phyloP scores from a whole-genome alignment of 1,284 basidiomycete genomes.

The Golubevia sp. region DNA sequence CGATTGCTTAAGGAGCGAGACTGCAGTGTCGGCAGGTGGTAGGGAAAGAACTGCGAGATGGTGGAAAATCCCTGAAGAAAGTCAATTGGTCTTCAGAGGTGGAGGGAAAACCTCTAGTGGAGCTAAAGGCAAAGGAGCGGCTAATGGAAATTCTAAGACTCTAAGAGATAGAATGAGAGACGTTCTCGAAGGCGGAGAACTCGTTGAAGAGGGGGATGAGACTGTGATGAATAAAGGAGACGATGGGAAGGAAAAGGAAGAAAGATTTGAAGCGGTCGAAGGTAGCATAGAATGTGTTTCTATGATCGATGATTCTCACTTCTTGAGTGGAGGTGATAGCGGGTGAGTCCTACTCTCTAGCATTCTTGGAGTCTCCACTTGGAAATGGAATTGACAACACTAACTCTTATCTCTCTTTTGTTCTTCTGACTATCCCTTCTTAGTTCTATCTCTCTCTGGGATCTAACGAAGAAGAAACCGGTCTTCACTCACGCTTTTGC shows the following conservation, averaged over 20 bases:
- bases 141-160: slow-evolving; percentile 39
- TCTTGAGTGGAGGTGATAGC: slow-evolving; percentile 91
- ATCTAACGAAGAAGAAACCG: slow-evolving; percentile 93
- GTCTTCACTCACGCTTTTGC: slow-evolving; percentile 81
- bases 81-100: slow-evolving; percentile 91
- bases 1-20: slow-evolving; percentile 80
- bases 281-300: slow-evolving; percentile 89
- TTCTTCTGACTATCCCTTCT: neutral
- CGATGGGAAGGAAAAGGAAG: slow-evolving; percentile 63
- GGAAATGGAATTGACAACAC: neutral
- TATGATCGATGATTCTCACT: slow-evolving; percentile 91
- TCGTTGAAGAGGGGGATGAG: slow-evolving; percentile 66
- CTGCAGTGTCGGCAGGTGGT: slow-evolving; percentile 83
- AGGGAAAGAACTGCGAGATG: slow-evolving; percentile 88
- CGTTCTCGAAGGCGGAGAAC: slow-evolving; percentile 77
- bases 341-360: slow-evolving; percentile 69
- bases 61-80: slow-evolving; percentile 97
- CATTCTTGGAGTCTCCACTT: slow-evolving; percentile 4
- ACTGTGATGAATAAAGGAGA: neutral
- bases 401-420: neutral
- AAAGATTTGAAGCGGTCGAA: slow-evolving; percentile 72
- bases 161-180: slow-evolving; percentile 68
- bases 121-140: neutral
- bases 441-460: slow-evolving; percentile 89
- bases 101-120: slow-evolving; percentile 71